Percentiles rank a stretch among this genome's conserved stretches.
These are phyloP conservation scores for Kwoniella botswanensis DNA, from an alignment of 768 basidiomycete species.

Conservation along the genomic window DNA sequence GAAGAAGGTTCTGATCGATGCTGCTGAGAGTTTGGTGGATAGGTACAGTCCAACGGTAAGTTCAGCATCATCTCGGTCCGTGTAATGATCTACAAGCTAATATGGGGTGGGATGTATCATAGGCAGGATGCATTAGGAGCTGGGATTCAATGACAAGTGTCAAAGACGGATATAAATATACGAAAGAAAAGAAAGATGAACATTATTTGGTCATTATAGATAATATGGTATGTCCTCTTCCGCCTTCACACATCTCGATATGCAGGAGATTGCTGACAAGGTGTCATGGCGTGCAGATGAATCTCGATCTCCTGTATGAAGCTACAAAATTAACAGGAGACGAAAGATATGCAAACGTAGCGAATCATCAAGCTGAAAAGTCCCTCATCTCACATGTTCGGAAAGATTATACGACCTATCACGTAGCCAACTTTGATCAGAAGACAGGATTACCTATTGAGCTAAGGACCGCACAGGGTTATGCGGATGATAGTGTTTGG, in stretches of 20 bases:
- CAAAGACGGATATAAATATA: conserved; percentile 32
- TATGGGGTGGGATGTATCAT: too few relatives aligned
- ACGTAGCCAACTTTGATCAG: conserved; percentile 49
- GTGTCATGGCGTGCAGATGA: conserved; percentile 35
- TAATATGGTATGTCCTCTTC: conserved; percentile 43
- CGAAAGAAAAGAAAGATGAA: conserved; percentile 36
- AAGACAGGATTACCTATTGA: conserved; percentile 36
- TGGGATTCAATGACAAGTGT: conserved; percentile 39
- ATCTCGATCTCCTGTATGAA: conserved; percentile 49
- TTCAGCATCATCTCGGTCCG: background rate
- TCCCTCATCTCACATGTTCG: conserved; percentile 39
- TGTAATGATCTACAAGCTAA: background rate
- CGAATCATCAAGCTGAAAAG: conserved; percentile 44
- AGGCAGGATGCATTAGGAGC: conserved; percentile 45
- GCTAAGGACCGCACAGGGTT: conserved; percentile 41
- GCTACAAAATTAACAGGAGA: conserved; percentile 44
- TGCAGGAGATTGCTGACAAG: background rate
- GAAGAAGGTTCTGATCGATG: conserved; percentile 43
- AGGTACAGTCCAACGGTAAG: conserved; percentile 41
- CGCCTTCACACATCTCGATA: background rate
- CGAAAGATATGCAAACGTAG: conserved; percentile 38
- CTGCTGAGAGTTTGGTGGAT: conserved; percentile 41
- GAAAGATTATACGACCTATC: conserved; percentile 43
- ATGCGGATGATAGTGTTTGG: conserved; percentile 47
- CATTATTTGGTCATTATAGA: conserved; percentile 52